These are phyloP conservation scores for Venturia aucupariae DNA, from an alignment of 2,329 filamentous ascomycete genomes.

Conservation along the genomic window DNA sequence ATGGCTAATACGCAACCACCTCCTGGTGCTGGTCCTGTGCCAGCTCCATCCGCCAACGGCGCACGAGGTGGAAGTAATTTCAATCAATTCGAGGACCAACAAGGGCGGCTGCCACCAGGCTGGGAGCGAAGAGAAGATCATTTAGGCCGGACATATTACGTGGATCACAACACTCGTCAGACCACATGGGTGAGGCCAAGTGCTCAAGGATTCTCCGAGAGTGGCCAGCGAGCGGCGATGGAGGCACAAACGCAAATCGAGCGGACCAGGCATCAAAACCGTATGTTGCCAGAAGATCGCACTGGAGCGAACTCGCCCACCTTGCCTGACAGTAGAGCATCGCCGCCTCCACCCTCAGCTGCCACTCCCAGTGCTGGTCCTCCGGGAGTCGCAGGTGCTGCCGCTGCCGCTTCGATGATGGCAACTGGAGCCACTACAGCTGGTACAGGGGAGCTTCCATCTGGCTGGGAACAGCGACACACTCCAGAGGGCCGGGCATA, in stretches of 20 bases:
- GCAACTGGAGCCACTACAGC: constrained; percentile 90
- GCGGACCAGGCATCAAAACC: constrained; percentile 85
- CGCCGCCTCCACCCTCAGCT: constrained; percentile 25
- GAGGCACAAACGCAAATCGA: constrained; percentile 91
- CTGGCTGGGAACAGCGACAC: constrained; percentile 92
- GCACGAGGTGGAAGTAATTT: constrained; percentile 43
- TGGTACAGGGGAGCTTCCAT: constrained; percentile 86
- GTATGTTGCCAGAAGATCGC: constrained; percentile 89
- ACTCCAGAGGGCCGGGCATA: constrained; percentile 92
- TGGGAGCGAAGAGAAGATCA: constrained; percentile 97
- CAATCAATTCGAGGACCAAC: constrained; percentile 93
- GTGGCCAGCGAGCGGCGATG: constrained; percentile 66
- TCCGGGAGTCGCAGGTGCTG: constrained; percentile 37
- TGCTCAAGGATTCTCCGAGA: constrained; percentile 58
- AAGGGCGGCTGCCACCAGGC: constrained; percentile 81
- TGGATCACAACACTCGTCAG: constrained; percentile 93
- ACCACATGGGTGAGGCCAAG: constrained; percentile 94
- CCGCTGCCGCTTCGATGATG: constrained; percentile 72
- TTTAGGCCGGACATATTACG: constrained; percentile 90
- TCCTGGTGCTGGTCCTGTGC: constrained; percentile 19
- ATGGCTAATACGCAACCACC: constrained; percentile 1
- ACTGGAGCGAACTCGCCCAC: constrained; percentile 90
- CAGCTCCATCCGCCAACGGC: constrained; percentile 26
- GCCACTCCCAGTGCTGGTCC: constrained; percentile 24
- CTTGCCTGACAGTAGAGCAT: constrained; percentile 44